Evolutionary conservation across 108 stramenopile genomes (phyloP).

Genomic region (Fistulifera solaris): DNA sequence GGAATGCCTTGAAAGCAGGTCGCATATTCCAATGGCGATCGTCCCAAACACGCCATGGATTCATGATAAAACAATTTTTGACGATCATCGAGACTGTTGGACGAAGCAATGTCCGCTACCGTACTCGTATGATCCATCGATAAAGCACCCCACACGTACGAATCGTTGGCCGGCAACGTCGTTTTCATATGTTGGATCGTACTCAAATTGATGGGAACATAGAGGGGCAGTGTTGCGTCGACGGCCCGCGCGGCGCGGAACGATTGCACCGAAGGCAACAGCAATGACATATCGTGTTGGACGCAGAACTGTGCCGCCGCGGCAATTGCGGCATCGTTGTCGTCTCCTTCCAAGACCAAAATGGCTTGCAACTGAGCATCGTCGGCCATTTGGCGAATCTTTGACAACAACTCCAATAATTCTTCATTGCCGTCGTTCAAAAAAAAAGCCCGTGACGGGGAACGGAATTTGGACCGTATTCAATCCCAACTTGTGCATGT

Average conservation of each 20-base stretch:
- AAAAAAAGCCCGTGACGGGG: constrained; percentile 26
- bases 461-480: constrained; percentile 68
- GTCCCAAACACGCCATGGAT: constrained; percentile 36
- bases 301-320: constrained; percentile 37
- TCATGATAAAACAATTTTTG: constrained; percentile 76
- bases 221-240: constrained; percentile 16
- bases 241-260: constrained; percentile 22
- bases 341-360: constrained; percentile 25
- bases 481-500: constrained; percentile 48
- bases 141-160: constrained; percentile 34
- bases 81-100: constrained; percentile 40
- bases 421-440: neutral
- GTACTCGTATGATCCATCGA: constrained; percentile 28
- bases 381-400: constrained; percentile 15
- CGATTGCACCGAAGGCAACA: constrained; percentile 28
- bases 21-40: constrained; percentile 63
- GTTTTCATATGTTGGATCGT: constrained; percentile 14
- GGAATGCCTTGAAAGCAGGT: constrained; percentile 39
- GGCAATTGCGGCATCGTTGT: constrained; percentile 23
- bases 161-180: constrained; percentile 11
- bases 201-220: constrained; percentile 38
- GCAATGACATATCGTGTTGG: constrained; percentile 17
- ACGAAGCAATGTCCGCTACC: constrained; percentile 60
- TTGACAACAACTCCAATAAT: neutral
- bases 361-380: constrained; percentile 35